Base-by-base conservation (phyloP, 2,329 filamentous ascomycete species). In the Beauveria rudraprayagi region DNA sequence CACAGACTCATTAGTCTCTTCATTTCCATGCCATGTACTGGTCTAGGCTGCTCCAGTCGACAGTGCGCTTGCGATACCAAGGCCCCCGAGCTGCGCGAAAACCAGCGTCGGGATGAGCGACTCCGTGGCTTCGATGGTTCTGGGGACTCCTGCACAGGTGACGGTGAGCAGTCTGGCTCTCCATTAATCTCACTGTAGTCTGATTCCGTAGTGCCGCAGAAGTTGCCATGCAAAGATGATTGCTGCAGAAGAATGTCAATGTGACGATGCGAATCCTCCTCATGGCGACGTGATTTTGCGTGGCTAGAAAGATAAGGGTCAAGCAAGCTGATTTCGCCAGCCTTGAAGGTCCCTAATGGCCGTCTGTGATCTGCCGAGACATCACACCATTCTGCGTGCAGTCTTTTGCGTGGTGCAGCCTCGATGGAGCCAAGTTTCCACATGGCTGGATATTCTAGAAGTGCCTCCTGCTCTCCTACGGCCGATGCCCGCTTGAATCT, bases 1-100 rank as follows among this genome's bases (percentile, higher is more conserved):
- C 69, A 73, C 22, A 72, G 56, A 46, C 67, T 70, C 2, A 69
- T 66, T 7, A 75, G 61, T 26, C 71, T 65, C 61, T 64, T 69
- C 57, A 72, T 57, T 56, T 74, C 70, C 9, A 64, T 67, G 5
- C 65, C 68, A 58, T 69, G 65, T 5, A 74, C 63, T 2, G 72
- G 72, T 34, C 63, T 66, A 2, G 72, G 71, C 54, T 73, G 69
- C 51, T 73, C 67, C 17, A 74, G 63, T 1, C 61, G 54, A 24
- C 72, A 74, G n/a, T 65, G 61, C 14, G 63, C 66, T 47, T 66
- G 69, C 9, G 70, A 67, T 22, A 73, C 50, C 1, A 72, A 57
- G 2, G 67, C 63, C 1, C 61, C 62, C 14, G 63, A 63, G 47
- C 66, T 66, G 19, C 66, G 65, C 22, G 67, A 67, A 17, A 67